Conservation (phyloP, 208 protist species). For the Leishmania braziliensis region DNA sequence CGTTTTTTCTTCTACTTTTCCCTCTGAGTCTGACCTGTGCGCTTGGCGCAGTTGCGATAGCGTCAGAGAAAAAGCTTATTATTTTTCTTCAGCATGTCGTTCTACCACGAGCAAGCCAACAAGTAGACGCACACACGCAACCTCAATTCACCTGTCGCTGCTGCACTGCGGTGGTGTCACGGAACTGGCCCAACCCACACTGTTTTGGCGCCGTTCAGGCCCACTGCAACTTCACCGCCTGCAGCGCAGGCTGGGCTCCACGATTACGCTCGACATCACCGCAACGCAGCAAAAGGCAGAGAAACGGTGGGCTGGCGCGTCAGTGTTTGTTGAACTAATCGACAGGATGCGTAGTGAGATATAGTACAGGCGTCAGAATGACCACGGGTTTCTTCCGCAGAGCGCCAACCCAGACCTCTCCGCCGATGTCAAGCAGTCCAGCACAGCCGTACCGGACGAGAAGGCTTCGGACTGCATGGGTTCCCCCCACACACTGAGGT, state of each 20-base stretch:
- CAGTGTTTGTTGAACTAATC: no score
- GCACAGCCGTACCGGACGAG: neutral
- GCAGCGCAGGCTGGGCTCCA: no score
- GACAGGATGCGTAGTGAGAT: no score
- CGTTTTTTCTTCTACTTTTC: neutral
- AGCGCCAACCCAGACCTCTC: neutral
- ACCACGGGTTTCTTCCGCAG: neutral
- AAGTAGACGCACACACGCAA: neutral
- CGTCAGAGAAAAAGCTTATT: neutral
- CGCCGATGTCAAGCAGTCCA: neutral
- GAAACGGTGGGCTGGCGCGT: no score
- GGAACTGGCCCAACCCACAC: no score
- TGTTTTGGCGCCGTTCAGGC: no score
- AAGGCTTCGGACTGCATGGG: neutral
- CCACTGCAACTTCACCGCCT: no score
- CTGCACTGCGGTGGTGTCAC: neutral
- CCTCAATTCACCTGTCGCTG: neutral
- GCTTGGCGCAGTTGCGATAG: neutral
- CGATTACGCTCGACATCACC: no score
- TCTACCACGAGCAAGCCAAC: neutral
- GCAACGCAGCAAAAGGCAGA: no score
- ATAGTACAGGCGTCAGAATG: no score
- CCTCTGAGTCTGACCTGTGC: neutral
- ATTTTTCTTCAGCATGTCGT: neutral
- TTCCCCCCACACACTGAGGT: neutral